phyloP scores from a whole-genome alignment of 768 basidiomycete species.

The Udeniomyces megalosporus region DNA sequence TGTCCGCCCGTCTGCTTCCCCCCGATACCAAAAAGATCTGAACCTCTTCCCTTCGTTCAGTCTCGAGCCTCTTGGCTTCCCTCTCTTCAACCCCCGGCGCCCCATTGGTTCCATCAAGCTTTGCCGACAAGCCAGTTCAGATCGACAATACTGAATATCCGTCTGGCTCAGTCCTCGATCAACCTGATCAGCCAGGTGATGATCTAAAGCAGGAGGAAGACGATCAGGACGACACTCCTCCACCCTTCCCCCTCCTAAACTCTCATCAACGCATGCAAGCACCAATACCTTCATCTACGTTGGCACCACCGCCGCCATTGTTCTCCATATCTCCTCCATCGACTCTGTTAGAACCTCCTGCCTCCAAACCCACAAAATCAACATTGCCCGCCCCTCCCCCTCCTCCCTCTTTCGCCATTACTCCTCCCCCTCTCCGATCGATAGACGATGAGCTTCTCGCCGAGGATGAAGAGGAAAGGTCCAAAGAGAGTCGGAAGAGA shows the following conservation, averaged over 20 bases:
- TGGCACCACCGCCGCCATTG: slow-evolving; percentile 20
- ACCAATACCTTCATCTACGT: slow-evolving; percentile 19
- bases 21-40: not conserved
- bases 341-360: not conserved
- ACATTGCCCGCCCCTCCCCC: slow-evolving; percentile 9
- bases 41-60: not conserved
- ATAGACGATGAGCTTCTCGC: not conserved
- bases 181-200: not conserved
- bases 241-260: slow-evolving; percentile 27
- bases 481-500: not conserved
- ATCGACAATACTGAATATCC: not conserved
- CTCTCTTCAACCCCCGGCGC: not conserved
- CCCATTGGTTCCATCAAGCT: not conserved
- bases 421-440: slow-evolving; percentile 8
- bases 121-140: not conserved
- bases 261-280: slow-evolving; percentile 28
- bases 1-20: no score
- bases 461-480: not conserved
- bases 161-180: not conserved
- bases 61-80: slow-evolving; percentile 1
- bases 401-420: slow-evolving; percentile 1
- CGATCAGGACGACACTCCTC: slow-evolving; percentile 7
- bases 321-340: slow-evolving; percentile 19
- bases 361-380: slow-evolving; percentile 12
- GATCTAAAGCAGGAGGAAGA: not conserved